These are phyloP conservation scores for Saturnispora saitoi DNA, from an alignment of 805 yeast species.

Conservation along the genomic window DNA sequence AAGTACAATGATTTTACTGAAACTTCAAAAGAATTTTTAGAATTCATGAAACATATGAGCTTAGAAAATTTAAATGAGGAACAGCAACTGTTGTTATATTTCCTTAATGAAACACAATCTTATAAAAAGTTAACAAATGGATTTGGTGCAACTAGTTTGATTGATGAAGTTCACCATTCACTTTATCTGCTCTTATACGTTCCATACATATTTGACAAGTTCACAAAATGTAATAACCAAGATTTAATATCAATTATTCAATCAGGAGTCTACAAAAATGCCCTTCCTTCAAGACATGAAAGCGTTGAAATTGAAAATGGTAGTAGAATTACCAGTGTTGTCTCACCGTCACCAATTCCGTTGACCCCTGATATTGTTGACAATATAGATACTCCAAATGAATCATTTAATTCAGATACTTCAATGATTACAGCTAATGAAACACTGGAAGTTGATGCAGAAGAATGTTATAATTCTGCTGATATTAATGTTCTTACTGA, in stretches of 20 bases:
- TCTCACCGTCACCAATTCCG: not conserved
- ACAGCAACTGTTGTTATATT: conserved; percentile 33
- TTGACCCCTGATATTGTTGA: not conserved
- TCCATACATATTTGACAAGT: conserved; percentile 15
- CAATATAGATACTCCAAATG: not conserved
- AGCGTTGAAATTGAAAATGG: not conserved
- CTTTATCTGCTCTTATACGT: conserved; percentile 44
- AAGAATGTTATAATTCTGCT: not conserved
- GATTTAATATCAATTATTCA: conserved; percentile 1
- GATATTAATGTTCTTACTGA: not conserved
- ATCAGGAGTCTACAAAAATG: not conserved
- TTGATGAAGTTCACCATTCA: conserved; percentile 65
- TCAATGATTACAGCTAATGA: not conserved
- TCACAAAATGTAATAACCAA: not conserved
- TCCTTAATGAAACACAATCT: conserved; percentile 46
- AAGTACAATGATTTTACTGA: conserved; percentile 36
- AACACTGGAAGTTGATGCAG: not conserved
- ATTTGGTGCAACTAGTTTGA: conserved; percentile 64
- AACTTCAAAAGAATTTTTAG: conserved; percentile 29
- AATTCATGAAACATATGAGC: conserved; percentile 20
- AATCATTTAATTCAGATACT: not conserved
- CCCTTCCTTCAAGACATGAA: not conserved
- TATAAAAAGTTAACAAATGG: conserved; percentile 70
- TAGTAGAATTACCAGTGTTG: not conserved
- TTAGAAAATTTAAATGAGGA: conserved; percentile 30